Percentiles rank a stretch among this genome's conserved stretches.
Evolutionary conservation across 805 yeast genomes (phyloP).

Genomic region (Saccharomycopsis synnaedendra): DNA sequence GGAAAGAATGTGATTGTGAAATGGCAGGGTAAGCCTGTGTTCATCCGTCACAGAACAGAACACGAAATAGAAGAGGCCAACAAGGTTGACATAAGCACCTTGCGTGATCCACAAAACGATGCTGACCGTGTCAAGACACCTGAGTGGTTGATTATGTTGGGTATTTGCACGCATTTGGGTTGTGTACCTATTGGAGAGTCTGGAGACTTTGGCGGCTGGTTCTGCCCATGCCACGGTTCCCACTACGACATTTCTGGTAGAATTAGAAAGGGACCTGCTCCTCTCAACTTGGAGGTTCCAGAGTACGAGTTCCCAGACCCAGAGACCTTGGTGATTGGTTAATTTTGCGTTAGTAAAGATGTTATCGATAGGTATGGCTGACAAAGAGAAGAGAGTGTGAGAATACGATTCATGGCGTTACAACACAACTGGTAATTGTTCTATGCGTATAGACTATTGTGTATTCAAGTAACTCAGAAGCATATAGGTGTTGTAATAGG

Average conservation of each 20-base stretch:
- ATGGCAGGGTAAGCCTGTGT: slow-evolving; percentile 99
- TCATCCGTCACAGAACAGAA: slow-evolving; percentile 96
- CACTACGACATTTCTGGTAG: slow-evolving; percentile 99
- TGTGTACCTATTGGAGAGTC: slow-evolving; percentile 99
- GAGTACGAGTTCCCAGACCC: slow-evolving; percentile 72
- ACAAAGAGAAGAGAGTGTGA: no score
- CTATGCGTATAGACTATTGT: neutral
- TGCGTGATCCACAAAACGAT: slow-evolving; percentile 94
- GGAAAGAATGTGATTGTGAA: slow-evolving; percentile 97
- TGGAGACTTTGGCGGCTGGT: slow-evolving; percentile 99
- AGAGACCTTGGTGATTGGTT: slow-evolving; percentile 84
- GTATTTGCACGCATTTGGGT: slow-evolving; percentile 99
- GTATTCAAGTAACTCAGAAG: no score
- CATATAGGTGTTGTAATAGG: no score
- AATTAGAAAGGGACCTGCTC: slow-evolving; percentile 99
- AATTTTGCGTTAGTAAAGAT: slow-evolving; percentile 19
- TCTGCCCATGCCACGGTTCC: slow-evolving; percentile 99
- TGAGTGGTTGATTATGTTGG: slow-evolving; percentile 98
- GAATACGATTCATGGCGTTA: no score
- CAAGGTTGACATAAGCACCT: slow-evolving; percentile 55
- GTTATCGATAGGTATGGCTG: no score
- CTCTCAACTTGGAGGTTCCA: slow-evolving; percentile 95
- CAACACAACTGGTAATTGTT: no score
- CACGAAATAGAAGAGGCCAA: slow-evolving; percentile 94
- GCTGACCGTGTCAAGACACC: slow-evolving; percentile 92